These are phyloP conservation scores for Colletotrichum lindemuthianum DNA, from an alignment of 2,329 filamentous ascomycete genomes.

Conservation along the genomic window DNA sequence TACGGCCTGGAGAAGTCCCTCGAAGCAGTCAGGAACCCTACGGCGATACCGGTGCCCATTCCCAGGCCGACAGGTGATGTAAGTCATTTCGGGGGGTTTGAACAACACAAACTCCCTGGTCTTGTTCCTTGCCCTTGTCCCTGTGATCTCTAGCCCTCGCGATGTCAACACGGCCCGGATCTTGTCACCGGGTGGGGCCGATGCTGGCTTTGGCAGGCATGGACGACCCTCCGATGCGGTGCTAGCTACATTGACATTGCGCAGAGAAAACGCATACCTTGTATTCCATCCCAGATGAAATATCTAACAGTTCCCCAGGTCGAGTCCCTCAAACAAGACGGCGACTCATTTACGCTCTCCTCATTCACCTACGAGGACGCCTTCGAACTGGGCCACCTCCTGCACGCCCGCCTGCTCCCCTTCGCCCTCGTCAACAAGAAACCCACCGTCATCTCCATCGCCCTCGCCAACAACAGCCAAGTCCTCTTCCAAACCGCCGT, in stretches of 20 bases:
- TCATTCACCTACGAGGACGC: constrained; percentile 73
- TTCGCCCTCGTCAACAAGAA: constrained; percentile 51
- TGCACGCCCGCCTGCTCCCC: constrained; percentile 70
- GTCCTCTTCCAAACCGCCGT: constrained; percentile 77
- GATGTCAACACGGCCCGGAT: too few species aligned
- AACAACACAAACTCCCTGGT: not conserved
- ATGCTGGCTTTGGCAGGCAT: too few species aligned
- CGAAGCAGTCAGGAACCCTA: constrained; percentile 38
- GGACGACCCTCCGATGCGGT: too few species aligned
- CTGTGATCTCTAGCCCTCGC: too few species aligned
- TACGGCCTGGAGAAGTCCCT: constrained; percentile 41
- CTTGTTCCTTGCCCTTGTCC: not conserved
- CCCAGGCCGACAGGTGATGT: constrained; percentile 37
- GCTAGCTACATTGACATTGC: too few species aligned
- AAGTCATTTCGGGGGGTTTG: constrained; percentile 5
- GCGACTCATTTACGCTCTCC: constrained; percentile 55
- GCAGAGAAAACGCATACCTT: too few species aligned
- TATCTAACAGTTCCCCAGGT: constrained; percentile 33
- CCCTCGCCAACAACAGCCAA: constrained; percentile 65
- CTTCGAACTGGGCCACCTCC: constrained; percentile 71
- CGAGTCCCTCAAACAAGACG: constrained; percentile 45
- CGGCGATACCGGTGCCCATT: constrained; percentile 25
- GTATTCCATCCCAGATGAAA: too few species aligned
- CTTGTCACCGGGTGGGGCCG: too few species aligned
- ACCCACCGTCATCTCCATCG: constrained; percentile 71